Base-by-base conservation (phyloP, 148 eudicot species). In the Pharnaceum exiguum region DNA sequence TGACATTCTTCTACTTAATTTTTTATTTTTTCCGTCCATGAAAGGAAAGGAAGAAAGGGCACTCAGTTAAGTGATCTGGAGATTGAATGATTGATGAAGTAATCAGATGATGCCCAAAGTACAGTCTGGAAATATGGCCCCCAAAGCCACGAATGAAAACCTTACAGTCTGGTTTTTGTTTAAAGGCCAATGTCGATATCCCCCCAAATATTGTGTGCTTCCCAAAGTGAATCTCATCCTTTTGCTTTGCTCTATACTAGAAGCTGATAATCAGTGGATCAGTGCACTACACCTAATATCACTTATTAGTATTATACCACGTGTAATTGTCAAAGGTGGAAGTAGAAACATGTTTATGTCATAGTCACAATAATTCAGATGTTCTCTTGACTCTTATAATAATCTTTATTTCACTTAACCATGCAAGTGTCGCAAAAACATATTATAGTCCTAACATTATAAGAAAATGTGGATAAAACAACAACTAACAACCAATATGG, bases 51-150 rank as follows among this genome's bases (percentile, higher is more conserved):
- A n/a, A n/a, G n/a, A n/a, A n/a, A n/a, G n/a, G n/a, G n/a, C n/a
- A n/a, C 27, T 48, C 31, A 28, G 11, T 12, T 31, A 57, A 28
- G n/a, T 57, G 49, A 27, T 47, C 43, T 30, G 3, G 35, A 53
- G 45, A 43, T 16, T 44, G 42, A 33, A 55, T 65, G 55, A 65
- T 55, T 65, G 62, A 36, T 18, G 45, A 39, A 35, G 30, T 65
- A 28, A 53, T 23, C 36, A 10, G 2, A 43, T n/a, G 22, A 37
- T 44, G 55, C 15, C 62, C 62, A 36, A 19, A 57, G 37, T 21
- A 67, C 64, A 67, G 70, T 67, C 63, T 67, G 71, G 57, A 67
- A 47, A 57, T 48, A 15, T 48, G 57, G 17, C 63, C 63, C 63
- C n/a, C n/a, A n/a, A n/a, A 57, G 15, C 10, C 2, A 4, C 39